These are phyloP conservation scores for Kickxella alabastrina DNA, from an alignment of 192 early-diverging fungal genomes.

Conservation along the genomic window DNA sequence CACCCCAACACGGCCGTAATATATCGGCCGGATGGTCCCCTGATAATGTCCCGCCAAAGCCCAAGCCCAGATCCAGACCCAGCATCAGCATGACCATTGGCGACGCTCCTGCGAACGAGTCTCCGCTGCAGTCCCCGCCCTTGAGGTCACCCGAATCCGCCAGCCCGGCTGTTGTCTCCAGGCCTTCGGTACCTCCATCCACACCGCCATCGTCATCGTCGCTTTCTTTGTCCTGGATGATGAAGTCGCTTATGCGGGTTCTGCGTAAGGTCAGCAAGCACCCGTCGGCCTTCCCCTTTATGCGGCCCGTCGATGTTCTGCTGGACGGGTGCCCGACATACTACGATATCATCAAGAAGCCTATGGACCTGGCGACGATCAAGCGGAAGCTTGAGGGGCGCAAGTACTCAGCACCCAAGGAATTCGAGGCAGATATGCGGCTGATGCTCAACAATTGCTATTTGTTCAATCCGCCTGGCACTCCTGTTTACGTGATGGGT, in stretches of 20 bases:
- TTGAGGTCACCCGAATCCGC: too few relatives aligned
- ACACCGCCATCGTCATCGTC: background rate
- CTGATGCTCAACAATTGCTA: conserved; percentile 65
- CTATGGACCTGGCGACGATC: conserved; percentile 67
- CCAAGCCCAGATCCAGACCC: too few relatives aligned
- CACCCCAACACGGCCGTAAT: background rate
- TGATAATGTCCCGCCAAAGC: conserved; percentile 7
- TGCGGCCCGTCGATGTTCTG: conserved; percentile 59
- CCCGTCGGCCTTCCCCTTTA: conserved; percentile 56
- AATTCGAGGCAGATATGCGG: conserved; percentile 54
- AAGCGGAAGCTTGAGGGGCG: conserved; percentile 37
- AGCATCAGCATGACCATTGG: background rate
- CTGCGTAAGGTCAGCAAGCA: conserved; percentile 52
- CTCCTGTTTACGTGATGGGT: conserved; percentile 63
- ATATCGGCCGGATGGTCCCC: conserved; percentile 13
- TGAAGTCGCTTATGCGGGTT: conserved; percentile 28
- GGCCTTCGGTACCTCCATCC: background rate
- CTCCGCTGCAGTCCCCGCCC: too few relatives aligned
- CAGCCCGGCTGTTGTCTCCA: background rate
- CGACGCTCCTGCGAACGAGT: background rate
- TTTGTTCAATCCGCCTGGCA: conserved; percentile 66
- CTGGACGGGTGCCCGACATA: conserved; percentile 64
- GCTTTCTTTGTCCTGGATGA: background rate
- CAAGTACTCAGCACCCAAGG: conserved; percentile 35
- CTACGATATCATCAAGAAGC: conserved; percentile 58